These are phyloP conservation scores for Pyricularia grisea DNA, from an alignment of 2,329 filamentous ascomycete genomes.

Conservation along the genomic window DNA sequence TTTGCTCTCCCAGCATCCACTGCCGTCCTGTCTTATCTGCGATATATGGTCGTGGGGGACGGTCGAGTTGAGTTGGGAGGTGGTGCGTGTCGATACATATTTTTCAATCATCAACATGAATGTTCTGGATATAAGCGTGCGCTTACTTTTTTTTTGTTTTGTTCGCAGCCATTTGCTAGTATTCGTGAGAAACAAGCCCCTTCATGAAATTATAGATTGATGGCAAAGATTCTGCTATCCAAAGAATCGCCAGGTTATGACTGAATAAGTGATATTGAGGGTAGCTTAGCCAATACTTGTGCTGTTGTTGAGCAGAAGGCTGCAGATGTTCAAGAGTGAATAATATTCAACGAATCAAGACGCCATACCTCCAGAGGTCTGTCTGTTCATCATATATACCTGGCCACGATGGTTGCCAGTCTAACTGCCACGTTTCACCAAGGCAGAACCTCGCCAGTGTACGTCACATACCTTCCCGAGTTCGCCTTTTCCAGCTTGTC, in stretches of 20 bases:
- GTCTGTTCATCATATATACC: too few species aligned
- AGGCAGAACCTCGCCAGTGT: slow-evolving; percentile 12
- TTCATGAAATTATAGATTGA: too few species aligned
- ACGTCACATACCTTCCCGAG: slow-evolving; percentile 11
- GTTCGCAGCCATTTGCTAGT: neutral
- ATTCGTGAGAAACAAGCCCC: too few species aligned
- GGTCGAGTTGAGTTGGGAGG: slow-evolving; percentile 10
- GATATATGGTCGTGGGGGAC: slow-evolving; percentile 9
- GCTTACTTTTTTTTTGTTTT: neutral
- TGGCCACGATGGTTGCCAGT: neutral
- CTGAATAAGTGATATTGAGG: too few species aligned
- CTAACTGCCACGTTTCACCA: slow-evolving; percentile 11
- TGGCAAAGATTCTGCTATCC: too few species aligned
- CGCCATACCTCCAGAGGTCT: neutral
- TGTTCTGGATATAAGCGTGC: too few species aligned
- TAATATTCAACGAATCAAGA: neutral
- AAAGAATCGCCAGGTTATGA: too few species aligned
- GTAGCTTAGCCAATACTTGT: too few species aligned
- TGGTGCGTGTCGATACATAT: slow-evolving; percentile 18
- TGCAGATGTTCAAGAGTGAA: neutral
- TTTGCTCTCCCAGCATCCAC: slow-evolving; percentile 30
- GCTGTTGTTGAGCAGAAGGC: too few species aligned
- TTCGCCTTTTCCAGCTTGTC: slow-evolving; percentile 7
- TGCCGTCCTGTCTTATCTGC: slow-evolving; percentile 26
- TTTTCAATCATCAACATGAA: neutral